Conservation (phyloP, 2,329 filamentous ascomycete species). For the Pezicula radicicola region DNA sequence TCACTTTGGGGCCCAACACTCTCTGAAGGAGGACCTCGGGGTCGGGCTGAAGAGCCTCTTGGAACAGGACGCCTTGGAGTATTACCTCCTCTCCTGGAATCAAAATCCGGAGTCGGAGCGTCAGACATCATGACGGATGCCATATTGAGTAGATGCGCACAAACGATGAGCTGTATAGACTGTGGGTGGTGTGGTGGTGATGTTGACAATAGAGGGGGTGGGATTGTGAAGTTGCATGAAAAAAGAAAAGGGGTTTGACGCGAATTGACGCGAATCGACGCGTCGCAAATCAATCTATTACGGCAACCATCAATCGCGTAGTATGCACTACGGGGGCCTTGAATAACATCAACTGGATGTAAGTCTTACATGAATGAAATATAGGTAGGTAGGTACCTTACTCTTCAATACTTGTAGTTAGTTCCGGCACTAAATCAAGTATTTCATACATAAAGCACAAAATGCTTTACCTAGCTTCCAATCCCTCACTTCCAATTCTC, state of each 20-base stretch:
- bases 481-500: too few relatives aligned
- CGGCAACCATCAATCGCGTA: too few relatives aligned
- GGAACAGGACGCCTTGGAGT: conserved; percentile 20
- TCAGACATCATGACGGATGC: conserved; percentile 30
- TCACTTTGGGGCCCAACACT: conserved; percentile 58
- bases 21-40: conserved; percentile 54
- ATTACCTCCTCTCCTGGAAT: conserved; percentile 17
- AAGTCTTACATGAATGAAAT: too few relatives aligned
- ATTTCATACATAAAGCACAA: too few relatives aligned
- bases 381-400: too few relatives aligned
- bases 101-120: conserved; percentile 21
- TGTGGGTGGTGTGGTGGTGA: not conserved
- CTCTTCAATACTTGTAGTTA: too few relatives aligned
- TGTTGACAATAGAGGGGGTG: not conserved
- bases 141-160: conserved; percentile 19
- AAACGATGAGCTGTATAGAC: conserved; percentile 6
- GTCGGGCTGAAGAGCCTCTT: conserved; percentile 28
- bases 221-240: not conserved
- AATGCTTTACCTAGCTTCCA: too few relatives aligned
- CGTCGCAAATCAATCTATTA: too few relatives aligned
- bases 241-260: not conserved
- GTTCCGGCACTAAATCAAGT: too few relatives aligned
- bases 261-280: not conserved
- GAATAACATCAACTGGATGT: too few relatives aligned
- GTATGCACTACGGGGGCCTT: too few relatives aligned